Base-by-base conservation (phyloP, 1,284 basidiomycete genomes). In the Laetiporus sulphureus region DNA sequence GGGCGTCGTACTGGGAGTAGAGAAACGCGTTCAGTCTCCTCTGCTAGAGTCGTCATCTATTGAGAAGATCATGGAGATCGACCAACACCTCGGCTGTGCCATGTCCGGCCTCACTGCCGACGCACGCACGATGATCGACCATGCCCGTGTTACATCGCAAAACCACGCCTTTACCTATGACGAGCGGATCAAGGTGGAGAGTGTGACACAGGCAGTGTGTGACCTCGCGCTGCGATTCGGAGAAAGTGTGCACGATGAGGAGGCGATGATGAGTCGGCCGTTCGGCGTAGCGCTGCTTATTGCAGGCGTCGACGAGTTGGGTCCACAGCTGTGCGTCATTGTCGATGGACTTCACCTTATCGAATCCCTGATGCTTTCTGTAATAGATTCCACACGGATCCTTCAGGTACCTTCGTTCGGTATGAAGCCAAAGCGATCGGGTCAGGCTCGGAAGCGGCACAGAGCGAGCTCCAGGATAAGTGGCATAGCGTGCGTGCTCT, bases 1-100 rank as follows among this genome's bases (percentile, higher is more conserved):
- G 52, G 96, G 96, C 45, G 89, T 94, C 50, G 77, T 99, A 46
- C 83, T 99, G 48, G 96, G 83, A 39, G 93, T 99, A 48, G 96
- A 99, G 74, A 98, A 99, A 72, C 92, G 96, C 63, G 92, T 97
- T 40, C 94, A 97, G 67, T 98, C 94, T 0, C 89, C 92, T 19
- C 78, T 99, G 41, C 82, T 99, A 53, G 96, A 98, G 70, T 83
- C 91, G 15, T 89, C 82, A 49, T 94, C 92, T 42, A 95, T 99
- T 61, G 96, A 99, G 64, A 99, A 99, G 74, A 99, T 99, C 63
- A 98, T 99, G 94, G 95, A 99, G 72, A 97, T 99, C 57, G 96
- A 99, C 68, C 60, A 67, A 13, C 96, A 99, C 68, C 78, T 99
- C 42, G 96, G 93, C 15, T 97, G 94, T 55, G 96, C 96, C 42